These are phyloP conservation scores for Termitomyces sp. DNA, from an alignment of 768 basidiomycete genomes.

Conservation along the genomic window DNA sequence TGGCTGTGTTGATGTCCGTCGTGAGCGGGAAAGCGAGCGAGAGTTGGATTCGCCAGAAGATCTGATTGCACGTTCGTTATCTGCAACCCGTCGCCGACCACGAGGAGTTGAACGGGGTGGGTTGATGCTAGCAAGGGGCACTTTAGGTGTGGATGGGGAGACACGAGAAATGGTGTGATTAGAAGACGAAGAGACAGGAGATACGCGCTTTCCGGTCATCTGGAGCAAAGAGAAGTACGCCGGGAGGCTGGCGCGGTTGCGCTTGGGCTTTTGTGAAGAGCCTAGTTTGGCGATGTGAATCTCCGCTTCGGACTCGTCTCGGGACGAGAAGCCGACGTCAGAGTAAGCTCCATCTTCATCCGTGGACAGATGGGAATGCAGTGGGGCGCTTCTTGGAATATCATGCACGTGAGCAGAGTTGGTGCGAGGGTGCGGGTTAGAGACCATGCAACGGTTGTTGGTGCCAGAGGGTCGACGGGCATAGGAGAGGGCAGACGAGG, in stretches of 20 bases:
- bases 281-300: conserved; percentile 20
- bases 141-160: conserved; percentile 61
- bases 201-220: conserved; percentile 32
- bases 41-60: conserved; percentile 27
- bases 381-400: conserved; percentile 37
- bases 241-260: conserved; percentile 69
- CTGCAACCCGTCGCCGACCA: conserved; percentile 42
- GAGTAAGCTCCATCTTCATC: conserved; percentile 42
- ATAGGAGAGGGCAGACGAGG: conserved; percentile 49
- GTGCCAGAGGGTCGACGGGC: conserved; percentile 67
- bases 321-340: conserved; percentile 32
- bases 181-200: conserved; percentile 43
- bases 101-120: conserved; percentile 40
- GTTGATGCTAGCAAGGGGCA: conserved; percentile 25
- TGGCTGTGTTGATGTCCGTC: conserved; percentile 13
- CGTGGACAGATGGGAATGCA: conserved; percentile 31
- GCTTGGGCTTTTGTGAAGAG: conserved; percentile 40
- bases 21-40: conserved; percentile 35
- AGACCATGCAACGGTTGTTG: conserved; percentile 59
- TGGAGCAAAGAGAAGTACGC: conserved; percentile 72
- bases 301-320: conserved; percentile 30
- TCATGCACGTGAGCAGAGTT: conserved; percentile 35
- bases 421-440: conserved; percentile 47
- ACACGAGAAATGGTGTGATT: conserved; percentile 39
- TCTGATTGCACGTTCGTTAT: conserved; percentile 24